These are phyloP conservation scores for Tetracentron sinense DNA, from an alignment of 164 flowering plant genomes.

Conservation along the genomic window DNA sequence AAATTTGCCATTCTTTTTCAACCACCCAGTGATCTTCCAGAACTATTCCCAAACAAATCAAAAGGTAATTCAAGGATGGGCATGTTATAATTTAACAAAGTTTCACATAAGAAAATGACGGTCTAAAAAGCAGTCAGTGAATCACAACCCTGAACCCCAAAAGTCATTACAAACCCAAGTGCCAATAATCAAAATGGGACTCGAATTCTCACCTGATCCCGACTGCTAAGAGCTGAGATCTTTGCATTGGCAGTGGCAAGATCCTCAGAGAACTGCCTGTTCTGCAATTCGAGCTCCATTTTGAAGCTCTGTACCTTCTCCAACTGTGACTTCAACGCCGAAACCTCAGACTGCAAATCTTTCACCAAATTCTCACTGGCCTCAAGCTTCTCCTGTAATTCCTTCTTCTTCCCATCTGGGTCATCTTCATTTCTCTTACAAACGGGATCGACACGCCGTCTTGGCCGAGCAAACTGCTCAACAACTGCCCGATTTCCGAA, in stretches of 20 bases:
- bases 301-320: conserved; percentile 41
- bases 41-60: neutral
- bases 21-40: neutral
- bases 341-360: conserved; percentile 45
- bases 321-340: conserved; percentile 37
- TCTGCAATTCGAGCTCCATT: conserved; percentile 42
- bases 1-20: neutral
- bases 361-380: conserved; percentile 36
- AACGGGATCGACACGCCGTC: conserved; percentile 19
- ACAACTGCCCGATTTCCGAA: conserved; percentile 19
- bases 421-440: conserved; percentile 25
- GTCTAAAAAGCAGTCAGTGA: neutral
- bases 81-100: neutral
- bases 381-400: conserved; percentile 34
- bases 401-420: conserved; percentile 27
- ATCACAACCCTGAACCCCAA: neutral
- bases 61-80: neutral
- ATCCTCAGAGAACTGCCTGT: conserved; percentile 39
- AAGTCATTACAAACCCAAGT: neutral
- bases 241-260: conserved; percentile 46
- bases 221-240: conserved; percentile 27
- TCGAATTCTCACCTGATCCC: conserved; percentile 30
- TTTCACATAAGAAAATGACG: too few species aligned
- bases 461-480: conserved; percentile 38
- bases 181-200: neutral